Conservation (phyloP, 2,329 filamentous ascomycete species). For the Metarhizium anisopliae region DNA sequence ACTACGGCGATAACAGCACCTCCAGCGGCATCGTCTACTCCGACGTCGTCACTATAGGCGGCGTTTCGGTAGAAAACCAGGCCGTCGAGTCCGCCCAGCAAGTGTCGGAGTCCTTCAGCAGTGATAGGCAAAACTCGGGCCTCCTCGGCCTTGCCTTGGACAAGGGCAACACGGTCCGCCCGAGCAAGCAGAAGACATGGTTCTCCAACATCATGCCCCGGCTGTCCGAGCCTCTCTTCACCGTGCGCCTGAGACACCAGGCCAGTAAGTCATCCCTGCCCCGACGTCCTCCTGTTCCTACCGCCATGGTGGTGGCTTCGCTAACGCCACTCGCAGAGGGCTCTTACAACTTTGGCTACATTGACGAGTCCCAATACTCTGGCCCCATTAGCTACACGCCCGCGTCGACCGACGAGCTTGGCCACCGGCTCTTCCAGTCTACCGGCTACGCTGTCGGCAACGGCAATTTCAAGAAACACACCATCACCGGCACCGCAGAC, state of each 20-base stretch:
- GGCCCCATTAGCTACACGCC: constrained; percentile 54
- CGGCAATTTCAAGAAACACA: constrained; percentile 1
- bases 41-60: constrained; percentile 33
- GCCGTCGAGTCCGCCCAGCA: constrained; percentile 33
- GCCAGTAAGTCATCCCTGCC: constrained; percentile 10
- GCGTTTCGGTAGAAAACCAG: constrained; percentile 28
- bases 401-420: constrained; percentile 46
- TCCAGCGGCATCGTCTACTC: constrained; percentile 34
- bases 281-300: neutral
- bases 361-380: constrained; percentile 54
- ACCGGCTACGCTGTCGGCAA: constrained; percentile 13
- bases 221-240: constrained; percentile 43
- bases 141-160: constrained; percentile 35
- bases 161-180: constrained; percentile 31
- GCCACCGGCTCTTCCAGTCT: constrained; percentile 49
- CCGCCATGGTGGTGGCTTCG: no score
- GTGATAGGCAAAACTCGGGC: constrained; percentile 30
- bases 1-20: constrained; percentile 33
- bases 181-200: constrained; percentile 33
- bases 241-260: constrained; percentile 53
- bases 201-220: constrained; percentile 22
- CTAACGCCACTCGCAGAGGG: constrained; percentile 30
- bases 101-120: constrained; percentile 30
- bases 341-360: constrained; percentile 64
- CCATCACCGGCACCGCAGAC: constrained; percentile 39